Evolutionary conservation across 2,329 filamentous ascomycete species (phyloP).

Genomic region (Ophiostoma montium): DNA sequence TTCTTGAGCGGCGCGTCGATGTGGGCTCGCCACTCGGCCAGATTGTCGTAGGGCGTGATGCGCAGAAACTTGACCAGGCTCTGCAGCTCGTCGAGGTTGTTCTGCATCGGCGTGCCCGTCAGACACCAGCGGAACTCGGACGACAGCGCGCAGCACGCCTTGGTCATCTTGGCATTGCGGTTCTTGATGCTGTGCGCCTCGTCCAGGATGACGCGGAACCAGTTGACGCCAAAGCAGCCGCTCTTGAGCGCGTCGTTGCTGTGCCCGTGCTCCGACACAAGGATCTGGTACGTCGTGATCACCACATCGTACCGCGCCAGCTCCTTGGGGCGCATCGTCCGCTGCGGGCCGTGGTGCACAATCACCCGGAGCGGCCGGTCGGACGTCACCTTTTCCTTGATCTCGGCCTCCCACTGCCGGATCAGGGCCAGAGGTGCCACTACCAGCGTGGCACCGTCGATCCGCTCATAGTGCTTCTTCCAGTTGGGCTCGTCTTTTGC

Average conservation of each 20-base stretch:
- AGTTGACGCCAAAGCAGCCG: constrained; percentile 81
- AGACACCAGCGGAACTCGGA: constrained; percentile 92
- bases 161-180: constrained; percentile 85
- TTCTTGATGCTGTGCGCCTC: constrained; percentile 99
- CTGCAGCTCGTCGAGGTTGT: constrained; percentile 92
- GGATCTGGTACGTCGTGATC: constrained; percentile 90
- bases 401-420: constrained; percentile 92
- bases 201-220: constrained; percentile 91
- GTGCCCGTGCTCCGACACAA: constrained; percentile 76
- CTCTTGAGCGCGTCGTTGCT: constrained; percentile 54
- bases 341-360: constrained; percentile 79
- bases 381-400: constrained; percentile 60
- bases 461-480: constrained; percentile 52
- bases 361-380: constrained; percentile 63
- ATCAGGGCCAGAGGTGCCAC: constrained; percentile 89
- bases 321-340: constrained; percentile 65
- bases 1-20: constrained; percentile 85
- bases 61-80: constrained; percentile 84
- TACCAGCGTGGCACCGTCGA: constrained; percentile 73
- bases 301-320: constrained; percentile 84
- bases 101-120: constrained; percentile 94
- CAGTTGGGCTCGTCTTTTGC: constrained; percentile 39
- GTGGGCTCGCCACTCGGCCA: constrained; percentile 77
- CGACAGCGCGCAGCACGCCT: constrained; percentile 73
- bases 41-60: constrained; percentile 80